Conservation (phyloP, 495 filamentous ascomycete genomes). For the Daldinia bambusicola region DNA sequence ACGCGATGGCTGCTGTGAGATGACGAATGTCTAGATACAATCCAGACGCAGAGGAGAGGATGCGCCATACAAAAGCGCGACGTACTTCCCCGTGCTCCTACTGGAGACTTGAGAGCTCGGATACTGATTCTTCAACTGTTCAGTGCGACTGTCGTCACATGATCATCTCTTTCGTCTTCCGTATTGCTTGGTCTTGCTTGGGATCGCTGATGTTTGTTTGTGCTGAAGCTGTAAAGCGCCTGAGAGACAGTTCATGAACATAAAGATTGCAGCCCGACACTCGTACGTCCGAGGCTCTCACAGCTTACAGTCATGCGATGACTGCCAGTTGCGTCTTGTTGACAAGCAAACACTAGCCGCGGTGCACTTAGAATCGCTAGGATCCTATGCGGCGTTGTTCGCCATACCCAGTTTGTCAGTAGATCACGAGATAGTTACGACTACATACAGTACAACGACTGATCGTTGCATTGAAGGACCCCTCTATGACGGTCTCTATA, state of each 20-base stretch:
- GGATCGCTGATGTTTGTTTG: conserved; percentile 29
- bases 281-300: conserved; percentile 38
- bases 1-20: conserved; percentile 41
- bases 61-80: conserved; percentile 40
- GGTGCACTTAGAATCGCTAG: conserved; percentile 30
- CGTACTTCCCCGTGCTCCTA: conserved; percentile 35
- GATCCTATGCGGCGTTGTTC: conserved; percentile 22
- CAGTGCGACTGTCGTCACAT: conserved; percentile 37
- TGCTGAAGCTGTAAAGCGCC: conserved; percentile 19
- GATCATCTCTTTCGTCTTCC: conserved; percentile 11
- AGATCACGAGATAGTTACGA: conserved; percentile 40
- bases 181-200: no score
- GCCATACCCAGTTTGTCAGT: conserved; percentile 32
- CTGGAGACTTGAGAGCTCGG: conserved; percentile 36
- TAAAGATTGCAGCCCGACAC: conserved; percentile 40
- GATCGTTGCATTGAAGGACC: conserved; percentile 20
- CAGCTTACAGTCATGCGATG: conserved; percentile 34
- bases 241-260: conserved; percentile 35
- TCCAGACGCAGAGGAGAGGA: conserved; percentile 24
- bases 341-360: conserved; percentile 36
- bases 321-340: conserved; percentile 36
- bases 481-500: conserved; percentile 21
- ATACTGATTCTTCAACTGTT: conserved; percentile 23
- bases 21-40: conserved; percentile 41
- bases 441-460: conserved; percentile 18